Evolutionary conservation across 2,329 filamentous ascomycete species (phyloP), one percentile per base, ranked within the genome.

Genomic region (Penicillium sp.): DNA sequence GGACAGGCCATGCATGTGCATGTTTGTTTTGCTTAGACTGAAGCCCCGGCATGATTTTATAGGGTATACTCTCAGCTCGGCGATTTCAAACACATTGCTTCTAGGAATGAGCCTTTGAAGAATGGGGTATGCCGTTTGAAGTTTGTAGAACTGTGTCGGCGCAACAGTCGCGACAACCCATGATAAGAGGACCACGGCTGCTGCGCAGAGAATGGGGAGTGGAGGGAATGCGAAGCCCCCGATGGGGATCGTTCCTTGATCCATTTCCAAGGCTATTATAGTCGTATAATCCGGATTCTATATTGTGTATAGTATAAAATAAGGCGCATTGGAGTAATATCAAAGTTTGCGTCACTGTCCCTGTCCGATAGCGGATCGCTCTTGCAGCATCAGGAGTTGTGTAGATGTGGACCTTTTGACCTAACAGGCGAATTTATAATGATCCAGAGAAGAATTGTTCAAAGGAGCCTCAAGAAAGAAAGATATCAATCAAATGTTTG

Each of bases 21-120:
- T 73, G 4, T 71, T 74, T 1, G 81, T 77, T 2, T 74, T 77
- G 16, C 77, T 67, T 9, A 87, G 72, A 42, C 79, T 74, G 62
- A 87, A 76, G 9, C 84, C 84, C 47, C 85, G 82, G 63, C 85
- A 87, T 59, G 84, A 87, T 65, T 87, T 87, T 64, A 87, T 82
- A 12, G 84, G 84, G 65, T 87, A 86, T 63, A 86, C 77, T 56
- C 78, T 79, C 11, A 87, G 72, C 8, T 66, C 65, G 58, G 65
- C 56, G 28, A 73, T 67, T 45, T 72, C 57, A 61, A 70, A 53
- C 2, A 50, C 23, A 33, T 48, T 40, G 20, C 2, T 42, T 38
- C 11, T 3, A 14, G 16, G 8, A 35, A 38, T 2, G 23, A 3
- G 21, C 42, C 28, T 12, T 26, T 35, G 30, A 38, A 12, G 2